Base-by-base conservation (phyloP, 2,329 filamentous ascomycete species). In the Ascosphaera apis region DNA sequence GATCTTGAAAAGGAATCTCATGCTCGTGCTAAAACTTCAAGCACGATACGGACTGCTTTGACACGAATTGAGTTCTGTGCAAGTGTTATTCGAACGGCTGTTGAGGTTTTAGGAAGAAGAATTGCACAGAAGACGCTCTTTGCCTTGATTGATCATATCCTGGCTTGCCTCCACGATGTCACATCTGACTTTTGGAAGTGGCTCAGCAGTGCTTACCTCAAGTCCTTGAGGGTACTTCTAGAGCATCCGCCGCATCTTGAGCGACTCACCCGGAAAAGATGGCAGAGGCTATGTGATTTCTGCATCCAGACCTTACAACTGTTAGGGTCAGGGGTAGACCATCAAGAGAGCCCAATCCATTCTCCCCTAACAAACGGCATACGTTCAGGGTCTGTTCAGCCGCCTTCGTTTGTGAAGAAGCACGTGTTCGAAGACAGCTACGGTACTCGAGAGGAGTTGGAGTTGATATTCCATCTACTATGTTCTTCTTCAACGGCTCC, bases 91-190 rank as follows among this genome's bases (percentile, higher is more conserved):
- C 74, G 81, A 37, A 61, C 74, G 17, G 69, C 76, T 16, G 66
- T 91, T 34, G 72, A 76, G 42, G 67, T 76, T 37, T 77, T 79
- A 15, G 61, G 75, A 21, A 56, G 63, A 15, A 74, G 67, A 40
- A 55, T 95, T 42, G 77, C 73, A 47, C 62, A 65, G 40, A 91
- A 82, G 51, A 86, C 83, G 0, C 62, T 86, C n/a, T 67, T 75
- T 45, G 70, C 77, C 4, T 60, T 93, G 12, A 62, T 91, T 43
- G 73, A 82, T 43, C 83, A 92, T 54, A 76, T 95, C 41, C 74
- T 71, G 2, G 73, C 92, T 43, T 71, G 72, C 13, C 61, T 91
- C 3, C 68, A 72, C 2, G 66, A 61, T 12, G 53, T 64, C 1
- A 67, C 72, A 37, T 71, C 71, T 11, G 65, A 61, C 2, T 68